Percentiles rank a stretch among this genome's conserved stretches.
Evolutionary conservation across 768 basidiomycete genomes (phyloP).

Genomic region (Mycena haematopus): DNA sequence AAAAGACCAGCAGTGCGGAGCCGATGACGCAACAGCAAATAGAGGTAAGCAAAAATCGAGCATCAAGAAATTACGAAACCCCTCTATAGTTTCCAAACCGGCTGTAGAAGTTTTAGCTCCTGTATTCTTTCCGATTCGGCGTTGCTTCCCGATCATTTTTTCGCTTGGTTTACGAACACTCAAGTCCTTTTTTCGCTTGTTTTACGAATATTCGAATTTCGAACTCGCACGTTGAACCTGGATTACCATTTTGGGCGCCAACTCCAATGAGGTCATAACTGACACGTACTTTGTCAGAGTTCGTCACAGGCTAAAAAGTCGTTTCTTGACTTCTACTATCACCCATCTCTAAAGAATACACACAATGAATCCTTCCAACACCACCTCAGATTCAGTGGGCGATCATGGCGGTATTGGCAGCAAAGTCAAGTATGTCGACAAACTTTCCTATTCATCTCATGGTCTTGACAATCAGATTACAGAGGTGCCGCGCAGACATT

Average conservation of each 20-base stretch:
- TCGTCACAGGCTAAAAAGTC: neutral
- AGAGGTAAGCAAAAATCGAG: too few species aligned
- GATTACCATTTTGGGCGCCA: neutral
- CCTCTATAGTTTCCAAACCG: too few species aligned
- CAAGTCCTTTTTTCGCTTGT: too few species aligned
- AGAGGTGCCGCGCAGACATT: conserved; percentile 24
- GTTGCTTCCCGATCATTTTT: too few species aligned
- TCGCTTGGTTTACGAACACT: too few species aligned
- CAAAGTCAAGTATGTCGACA: conserved; percentile 20
- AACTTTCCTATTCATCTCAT: neutral
- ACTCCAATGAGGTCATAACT: conserved; percentile 26
- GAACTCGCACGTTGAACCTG: too few species aligned
- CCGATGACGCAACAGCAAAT: too few species aligned
- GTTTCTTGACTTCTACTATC: neutral
- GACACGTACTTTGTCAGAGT: neutral
- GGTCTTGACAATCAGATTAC: neutral
- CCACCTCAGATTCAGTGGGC: neutral
- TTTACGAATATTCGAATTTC: too few species aligned
- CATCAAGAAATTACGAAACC: too few species aligned
- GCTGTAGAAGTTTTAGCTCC: too few species aligned
- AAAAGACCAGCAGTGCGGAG: too few species aligned
- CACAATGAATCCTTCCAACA: conserved; percentile 1
- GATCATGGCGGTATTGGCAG: conserved; percentile 10
- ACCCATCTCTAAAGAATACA: neutral
- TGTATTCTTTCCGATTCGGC: too few species aligned